A percentile compares a stretch with the other conserved stretches of the same genome.
These are phyloP conservation scores for Mycena crocata DNA, from an alignment of 768 basidiomycete species.

Conservation along the genomic window DNA sequence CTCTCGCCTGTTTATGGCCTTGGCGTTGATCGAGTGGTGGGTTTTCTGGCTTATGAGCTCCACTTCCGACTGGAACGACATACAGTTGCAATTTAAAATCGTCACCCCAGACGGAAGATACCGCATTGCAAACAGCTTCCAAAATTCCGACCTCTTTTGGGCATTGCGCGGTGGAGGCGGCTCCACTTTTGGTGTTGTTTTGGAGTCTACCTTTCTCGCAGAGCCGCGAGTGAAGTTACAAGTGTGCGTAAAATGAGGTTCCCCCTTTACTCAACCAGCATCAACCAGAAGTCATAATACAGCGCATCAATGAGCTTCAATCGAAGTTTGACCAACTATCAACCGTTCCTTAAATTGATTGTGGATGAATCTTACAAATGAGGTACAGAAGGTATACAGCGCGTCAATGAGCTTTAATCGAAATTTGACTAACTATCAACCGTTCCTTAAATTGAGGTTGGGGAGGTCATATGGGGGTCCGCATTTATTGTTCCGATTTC, in stretches of 20 bases:
- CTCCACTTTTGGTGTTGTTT: slow-evolving; percentile 48
- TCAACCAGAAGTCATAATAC: neutral
- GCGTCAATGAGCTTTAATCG: slow-evolving; percentile 41
- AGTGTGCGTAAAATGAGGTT: slow-evolving; percentile 32
- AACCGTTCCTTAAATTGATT: slow-evolving; percentile 40
- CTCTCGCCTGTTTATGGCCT: slow-evolving; percentile 38
- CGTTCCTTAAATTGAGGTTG: slow-evolving; percentile 46
- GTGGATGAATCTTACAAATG: slow-evolving; percentile 45
- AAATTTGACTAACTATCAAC: slow-evolving; percentile 32
- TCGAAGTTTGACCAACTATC: slow-evolving; percentile 33
- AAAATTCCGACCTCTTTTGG: slow-evolving; percentile 17
- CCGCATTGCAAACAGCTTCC: slow-evolving; percentile 11
- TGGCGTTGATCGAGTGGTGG: slow-evolving; percentile 40
- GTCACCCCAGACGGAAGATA: slow-evolving; percentile 8
- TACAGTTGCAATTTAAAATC: slow-evolving; percentile 8
- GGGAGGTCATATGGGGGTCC: slow-evolving; percentile 49
- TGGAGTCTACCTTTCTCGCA: slow-evolving; percentile 31
- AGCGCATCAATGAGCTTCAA: slow-evolving; percentile 44
- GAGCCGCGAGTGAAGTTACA: slow-evolving; percentile 34
- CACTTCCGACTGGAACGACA: neutral
- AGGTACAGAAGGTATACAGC: slow-evolving; percentile 44
- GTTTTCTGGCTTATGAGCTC: neutral
- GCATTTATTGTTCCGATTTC: slow-evolving; percentile 7
- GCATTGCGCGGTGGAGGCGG: slow-evolving; percentile 46
- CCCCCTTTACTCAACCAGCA: too few species aligned